Conservation (phyloP, 148 eudicot species). For the Diospyros kaki region DNA sequence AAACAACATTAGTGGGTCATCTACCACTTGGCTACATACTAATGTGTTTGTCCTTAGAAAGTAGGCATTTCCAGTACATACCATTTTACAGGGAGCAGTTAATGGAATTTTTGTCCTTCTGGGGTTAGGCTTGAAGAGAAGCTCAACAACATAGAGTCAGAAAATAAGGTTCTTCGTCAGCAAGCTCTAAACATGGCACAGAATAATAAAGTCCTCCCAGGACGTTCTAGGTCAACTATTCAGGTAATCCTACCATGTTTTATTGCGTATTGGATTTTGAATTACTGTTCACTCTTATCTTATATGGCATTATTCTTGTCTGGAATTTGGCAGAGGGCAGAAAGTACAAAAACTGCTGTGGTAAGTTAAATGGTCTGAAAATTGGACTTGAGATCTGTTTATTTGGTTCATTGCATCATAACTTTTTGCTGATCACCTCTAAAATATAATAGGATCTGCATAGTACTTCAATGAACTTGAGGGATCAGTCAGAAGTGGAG, state of each 20-base stretch:
- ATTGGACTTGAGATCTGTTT: background rate
- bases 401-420: constrained; percentile 5
- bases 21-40: constrained; percentile 1
- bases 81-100: constrained; percentile 15
- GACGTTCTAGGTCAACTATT: constrained; percentile 65
- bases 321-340: constrained; percentile 60
- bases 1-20: background rate
- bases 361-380: constrained; percentile 20
- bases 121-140: constrained; percentile 77
- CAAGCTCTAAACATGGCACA: constrained; percentile 81
- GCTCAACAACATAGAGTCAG: constrained; percentile 67
- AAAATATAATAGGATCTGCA: constrained; percentile 52
- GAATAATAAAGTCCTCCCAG: constrained; percentile 59
- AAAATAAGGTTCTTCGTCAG: constrained; percentile 87
- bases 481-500: constrained; percentile 57
- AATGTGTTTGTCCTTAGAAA: constrained; percentile 5
- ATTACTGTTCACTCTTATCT: constrained; percentile 16
- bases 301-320: constrained; percentile 17
- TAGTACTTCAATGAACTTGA: constrained; percentile 47
- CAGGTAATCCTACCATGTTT: constrained; percentile 42
- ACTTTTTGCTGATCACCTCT: constrained; percentile 10
- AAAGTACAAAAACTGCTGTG: constrained; percentile 48
- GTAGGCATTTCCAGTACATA: background rate
- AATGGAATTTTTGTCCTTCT: constrained; percentile 26
- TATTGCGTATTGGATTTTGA: background rate